phyloP scores from a whole-genome alignment of 2,329 filamentous ascomycete genomes.

The Botrytis tulipae region DNA sequence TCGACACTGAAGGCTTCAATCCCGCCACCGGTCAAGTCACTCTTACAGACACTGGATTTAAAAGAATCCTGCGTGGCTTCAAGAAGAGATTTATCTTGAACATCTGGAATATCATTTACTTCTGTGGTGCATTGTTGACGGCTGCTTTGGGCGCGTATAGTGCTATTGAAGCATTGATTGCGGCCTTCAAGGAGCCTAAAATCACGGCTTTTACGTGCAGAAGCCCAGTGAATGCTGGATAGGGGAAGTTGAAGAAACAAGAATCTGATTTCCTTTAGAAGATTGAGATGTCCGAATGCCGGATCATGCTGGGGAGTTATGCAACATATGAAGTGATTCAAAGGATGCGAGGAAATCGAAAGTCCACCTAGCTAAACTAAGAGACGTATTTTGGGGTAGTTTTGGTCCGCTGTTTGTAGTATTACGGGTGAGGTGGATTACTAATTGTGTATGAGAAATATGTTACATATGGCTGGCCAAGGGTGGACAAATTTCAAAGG shows the following conservation, averaged over 20 bases:
- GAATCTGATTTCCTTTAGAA: background rate
- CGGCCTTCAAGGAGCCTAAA: constrained; percentile 29
- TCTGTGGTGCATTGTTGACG: constrained; percentile 29
- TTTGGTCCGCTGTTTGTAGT: background rate
- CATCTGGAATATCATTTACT: constrained; percentile 30
- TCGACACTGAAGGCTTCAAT: constrained; percentile 36
- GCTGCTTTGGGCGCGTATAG: constrained; percentile 30
- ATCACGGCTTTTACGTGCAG: constrained; percentile 31
- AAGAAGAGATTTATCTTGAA: constrained; percentile 23
- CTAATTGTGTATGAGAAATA: background rate
- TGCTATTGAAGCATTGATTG: constrained; percentile 40
- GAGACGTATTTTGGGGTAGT: background rate
- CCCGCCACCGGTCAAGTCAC: constrained; percentile 25
- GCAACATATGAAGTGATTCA: background rate
- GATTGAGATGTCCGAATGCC: background rate
- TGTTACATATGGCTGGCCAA: background rate
- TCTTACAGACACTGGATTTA: constrained; percentile 15
- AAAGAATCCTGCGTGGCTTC: constrained; percentile 28
- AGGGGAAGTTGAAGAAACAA: background rate
- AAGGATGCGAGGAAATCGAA: background rate
- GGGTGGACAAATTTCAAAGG: background rate
- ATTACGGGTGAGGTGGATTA: background rate
- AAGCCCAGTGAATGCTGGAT: constrained; percentile 8
- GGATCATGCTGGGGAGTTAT: too few species aligned
- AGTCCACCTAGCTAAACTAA: background rate